A percentile compares a stretch with the other conserved stretches of the same genome.
These are phyloP conservation scores for Fagopyrum esculentum DNA, from an alignment of 148 eudicot species.

Conservation along the genomic window DNA sequence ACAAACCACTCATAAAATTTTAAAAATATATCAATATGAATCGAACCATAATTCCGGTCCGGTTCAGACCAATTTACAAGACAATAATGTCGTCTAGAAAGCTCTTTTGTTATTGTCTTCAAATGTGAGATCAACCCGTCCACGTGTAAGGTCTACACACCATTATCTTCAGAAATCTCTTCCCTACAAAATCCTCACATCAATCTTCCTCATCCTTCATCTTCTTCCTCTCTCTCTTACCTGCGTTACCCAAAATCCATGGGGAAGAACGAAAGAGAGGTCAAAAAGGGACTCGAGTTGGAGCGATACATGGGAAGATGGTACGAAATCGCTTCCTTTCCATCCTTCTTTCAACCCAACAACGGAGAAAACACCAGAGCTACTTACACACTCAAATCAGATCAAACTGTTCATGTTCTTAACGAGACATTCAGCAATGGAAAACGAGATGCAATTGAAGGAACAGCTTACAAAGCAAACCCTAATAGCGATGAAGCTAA, in stretches of 20 bases:
- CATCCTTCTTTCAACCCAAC: constrained; percentile 63
- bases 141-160: constrained; percentile 11
- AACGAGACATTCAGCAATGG: constrained; percentile 80
- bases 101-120: neutral
- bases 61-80: too few species aligned
- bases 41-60: too few species aligned
- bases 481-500: constrained; percentile 68
- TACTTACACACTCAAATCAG: constrained; percentile 51
- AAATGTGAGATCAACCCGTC: neutral
- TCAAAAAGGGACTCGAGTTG: constrained; percentile 51
- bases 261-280: constrained; percentile 50
- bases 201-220: neutral
- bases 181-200: constrained; percentile 2
- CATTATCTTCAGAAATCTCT: constrained; percentile 2
- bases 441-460: constrained; percentile 58
- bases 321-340: constrained; percentile 88
- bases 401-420: constrained; percentile 59
- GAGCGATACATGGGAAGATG: constrained; percentile 79
- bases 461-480: constrained; percentile 72
- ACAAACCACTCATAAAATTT: too few species aligned
- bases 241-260: constrained; percentile 3
- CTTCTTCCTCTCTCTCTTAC: constrained; percentile 10
- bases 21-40: too few species aligned
- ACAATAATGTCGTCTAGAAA: neutral
- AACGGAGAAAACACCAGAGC: constrained; percentile 74